Evolutionary conservation across 2,329 filamentous ascomycete genomes (phyloP), one percentile per base, ranked within the genome.

Genomic region (Chalaropsis ovoidea): DNA sequence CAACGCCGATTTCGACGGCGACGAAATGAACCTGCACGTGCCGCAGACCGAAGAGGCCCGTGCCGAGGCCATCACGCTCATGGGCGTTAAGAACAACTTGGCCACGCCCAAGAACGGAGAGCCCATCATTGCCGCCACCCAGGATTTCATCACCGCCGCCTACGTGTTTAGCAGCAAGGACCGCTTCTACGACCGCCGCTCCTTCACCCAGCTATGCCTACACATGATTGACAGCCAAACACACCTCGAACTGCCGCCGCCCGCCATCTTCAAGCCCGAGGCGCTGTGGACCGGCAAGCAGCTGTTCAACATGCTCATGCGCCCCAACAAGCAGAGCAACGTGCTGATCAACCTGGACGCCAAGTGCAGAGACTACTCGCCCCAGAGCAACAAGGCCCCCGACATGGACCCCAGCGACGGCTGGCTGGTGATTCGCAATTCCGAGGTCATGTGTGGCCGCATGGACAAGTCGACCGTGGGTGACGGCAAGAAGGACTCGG

Each of bases 401-500:
- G 86, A 90, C 69, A 86, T 95, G 77, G 89, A 93, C 71, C 84
- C 88, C 17, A 90, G 94, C 70, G 94, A 99, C 74, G 86, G 87
- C 7, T 97, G 90, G 82, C 80, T 99, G 10, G 90, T 96, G 15
- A 87, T 99, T 68, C 88, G 93, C 66, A 97, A 99, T 73, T 97
- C 93, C 0, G 92, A 96, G 74, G 86, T 97, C 68, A 95, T 99
- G 89, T 97, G 93, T 72, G 94, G 94, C 68, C 84, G 87, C 67
- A 96, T 97, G 91, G 94, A 99, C 78, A 99, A 99, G 76, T 89
- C 90, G 0, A 97, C 92, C 0, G 90, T 99, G n/a, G 94, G 94
- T 70, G 86, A 90, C 5, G 94, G 94, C 71, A 97, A 97, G 79
- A 99, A 99, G 73, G 93, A 96, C 74, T 96, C 92, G 0, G 86